Conservation (phyloP, 176 grass and related monocot species). For the Tillandsia leiboldiana region DNA sequence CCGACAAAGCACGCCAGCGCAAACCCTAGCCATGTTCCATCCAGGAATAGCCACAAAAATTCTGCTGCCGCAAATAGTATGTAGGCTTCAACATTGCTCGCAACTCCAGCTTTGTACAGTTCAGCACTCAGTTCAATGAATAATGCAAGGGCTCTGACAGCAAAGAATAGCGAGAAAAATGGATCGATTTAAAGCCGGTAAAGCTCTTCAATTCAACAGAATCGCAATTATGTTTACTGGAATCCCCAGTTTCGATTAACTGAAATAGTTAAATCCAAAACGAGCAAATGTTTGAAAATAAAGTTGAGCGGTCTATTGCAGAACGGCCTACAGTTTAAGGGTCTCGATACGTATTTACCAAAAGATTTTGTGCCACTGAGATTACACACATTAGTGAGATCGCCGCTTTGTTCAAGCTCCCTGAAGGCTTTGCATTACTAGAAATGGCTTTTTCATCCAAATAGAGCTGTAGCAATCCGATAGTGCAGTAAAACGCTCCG, state of each 20-base stretch:
- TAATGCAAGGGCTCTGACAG: constrained; percentile 43
- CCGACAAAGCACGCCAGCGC: constrained; percentile 74
- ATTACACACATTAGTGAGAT: constrained; percentile 42
- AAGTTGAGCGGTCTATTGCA: too few species aligned
- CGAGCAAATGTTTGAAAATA: not conserved
- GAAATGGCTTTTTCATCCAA: constrained; percentile 36
- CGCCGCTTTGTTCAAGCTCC: constrained; percentile 38
- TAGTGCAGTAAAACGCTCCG: constrained; percentile 65
- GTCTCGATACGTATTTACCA: not conserved
- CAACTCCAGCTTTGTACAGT: constrained; percentile 60
- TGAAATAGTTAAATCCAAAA: too few species aligned
- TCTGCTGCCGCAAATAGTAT: constrained; percentile 58
- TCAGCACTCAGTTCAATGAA: constrained; percentile 90
- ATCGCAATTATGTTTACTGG: too few species aligned
- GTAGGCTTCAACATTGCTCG: constrained; percentile 51
- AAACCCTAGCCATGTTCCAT: constrained; percentile 80
- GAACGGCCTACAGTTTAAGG: not conserved
- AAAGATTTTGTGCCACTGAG: not conserved
- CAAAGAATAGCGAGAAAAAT: not conserved
- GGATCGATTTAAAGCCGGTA: too few species aligned
- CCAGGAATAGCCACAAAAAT: constrained; percentile 65
- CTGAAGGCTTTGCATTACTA: constrained; percentile 29
- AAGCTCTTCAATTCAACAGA: too few species aligned
- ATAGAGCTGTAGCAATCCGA: constrained; percentile 60
- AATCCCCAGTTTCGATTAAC: too few species aligned